Base-by-base conservation (phyloP, 768 basidiomycete genomes). In the Fomitopsis serialis region DNA sequence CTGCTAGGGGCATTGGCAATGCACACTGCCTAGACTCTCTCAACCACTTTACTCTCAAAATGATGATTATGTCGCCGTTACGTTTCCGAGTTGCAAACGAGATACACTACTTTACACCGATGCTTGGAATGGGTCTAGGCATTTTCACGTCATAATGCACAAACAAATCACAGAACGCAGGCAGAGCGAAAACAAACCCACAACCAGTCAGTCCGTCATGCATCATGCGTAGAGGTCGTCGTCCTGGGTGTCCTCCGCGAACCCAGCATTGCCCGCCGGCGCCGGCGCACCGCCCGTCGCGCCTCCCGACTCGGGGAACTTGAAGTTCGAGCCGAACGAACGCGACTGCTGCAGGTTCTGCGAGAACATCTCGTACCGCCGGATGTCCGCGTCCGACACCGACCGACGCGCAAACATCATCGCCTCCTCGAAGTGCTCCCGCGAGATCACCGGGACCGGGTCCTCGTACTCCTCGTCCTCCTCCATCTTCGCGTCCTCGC, bases 371-470 rank as follows among this genome's bases (percentile, higher is more conserved):
- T 98, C 96, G 71, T 98, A 99, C 50, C 95, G 86, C 64, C 95
- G 82, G 72, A 98, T 96, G 66, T 98, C 96, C 59, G 89, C 85
- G 66, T 98, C 95, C 12, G 92, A 94, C 51, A 98, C 96, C 12
- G 94, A 98, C 49, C 97, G 88, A 69, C 97, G 88, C 57, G 97
- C 95, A 63, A 82, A 98, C 72, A 88, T 87, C 95, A 98, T 98
- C 2, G 97, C 95, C 73, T 98, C 96, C 74, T 98, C 96, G 62
- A 98, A 98, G 78, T 98, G 96, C 0, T 87, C 92, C 64, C 72
- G 80, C 25, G 92, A 89, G 63, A 96, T 97, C 65, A 87, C 74
- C 10, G 93, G 89, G 24, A 98, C 94, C 5, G 92, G 92, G 62
- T 96, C 96, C 27, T 93, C 92, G 51, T 84, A 84, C 59, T 80